Percentiles rank a stretch among this genome's conserved stretches.
These are phyloP conservation scores for Linderina pennispora DNA, from an alignment of 192 early-diverging fungal genomes.

Conservation along the genomic window DNA sequence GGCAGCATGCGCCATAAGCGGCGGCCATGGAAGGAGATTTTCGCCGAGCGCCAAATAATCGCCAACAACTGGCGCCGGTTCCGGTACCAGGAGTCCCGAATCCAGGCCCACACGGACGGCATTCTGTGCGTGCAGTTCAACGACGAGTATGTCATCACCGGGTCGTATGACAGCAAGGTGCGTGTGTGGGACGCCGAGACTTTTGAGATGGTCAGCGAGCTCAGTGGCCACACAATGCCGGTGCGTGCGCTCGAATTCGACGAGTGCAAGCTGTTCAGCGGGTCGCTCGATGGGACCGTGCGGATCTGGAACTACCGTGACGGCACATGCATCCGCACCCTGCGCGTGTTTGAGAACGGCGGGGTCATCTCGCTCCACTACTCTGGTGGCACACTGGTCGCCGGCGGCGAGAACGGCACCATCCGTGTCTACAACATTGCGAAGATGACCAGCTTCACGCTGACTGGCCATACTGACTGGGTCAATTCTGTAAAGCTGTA, in stretches of 20 bases:
- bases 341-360: constrained; percentile 52
- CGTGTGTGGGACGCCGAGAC: constrained; percentile 87
- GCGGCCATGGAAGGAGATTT: constrained; percentile 93
- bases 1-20: constrained; percentile 11
- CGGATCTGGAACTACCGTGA: constrained; percentile 90
- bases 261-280: constrained; percentile 86
- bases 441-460: constrained; percentile 50
- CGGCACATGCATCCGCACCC: constrained; percentile 77
- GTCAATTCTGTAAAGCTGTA: constrained; percentile 86
- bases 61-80: constrained; percentile 93
- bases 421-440: constrained; percentile 83
- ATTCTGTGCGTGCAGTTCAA: constrained; percentile 88
- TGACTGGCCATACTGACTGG: constrained; percentile 85
- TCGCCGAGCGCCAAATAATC: constrained; percentile 84
- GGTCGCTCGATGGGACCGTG: constrained; percentile 87
- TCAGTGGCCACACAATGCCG: constrained; percentile 80
- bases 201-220: constrained; percentile 65
- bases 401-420: constrained; percentile 77
- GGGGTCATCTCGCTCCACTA: constrained; percentile 86
- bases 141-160: constrained; percentile 77
- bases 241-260: constrained; percentile 92
- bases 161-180: constrained; percentile 82
- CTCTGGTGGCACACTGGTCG: constrained; percentile 66
- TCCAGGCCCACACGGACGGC: constrained; percentile 82
- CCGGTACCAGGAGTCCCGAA: constrained; percentile 56